Base-by-base conservation (phyloP, 345 rosid genomes). In the Arabidopsis arenosa region DNA sequence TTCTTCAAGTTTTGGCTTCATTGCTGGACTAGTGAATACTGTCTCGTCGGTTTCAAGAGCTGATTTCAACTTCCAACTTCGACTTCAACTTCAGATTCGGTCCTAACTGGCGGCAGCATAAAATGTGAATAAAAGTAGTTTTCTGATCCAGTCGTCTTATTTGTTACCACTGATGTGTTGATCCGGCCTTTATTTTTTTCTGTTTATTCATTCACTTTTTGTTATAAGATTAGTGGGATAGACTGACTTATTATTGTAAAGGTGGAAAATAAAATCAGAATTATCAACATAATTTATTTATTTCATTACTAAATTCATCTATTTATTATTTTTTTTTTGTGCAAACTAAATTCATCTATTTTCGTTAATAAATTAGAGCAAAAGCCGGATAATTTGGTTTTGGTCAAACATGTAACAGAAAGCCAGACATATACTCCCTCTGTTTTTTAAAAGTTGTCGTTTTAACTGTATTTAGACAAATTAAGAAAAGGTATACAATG, bases 21-120 rank as follows among this genome's bases (percentile, higher is more conserved):
- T 57, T n/a, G 48, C 67, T 57, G 59, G 33, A 58, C 41, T 47
- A 35, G 17, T 21, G 70, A 9, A 54, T 54, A 55, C 14, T 21
- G 39, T 14, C 60, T 66, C 67, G 28, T 66, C 32, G 44, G 53
- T 59, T 47, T 56, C 32, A 7, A 55, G 33, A 37, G 14, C 49
- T 11, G 49, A 75, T 15, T 56, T 17, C 15, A 30, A 72, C 61
- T 39, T 62, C 60, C n/a, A 65, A 65, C 52, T 74, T 66, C 48
- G 57, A 52, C 66, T 74, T 66, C 48, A 66, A 52, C 66, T 74
- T 66, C 66, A 65, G 71, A 44, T n/a, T 56, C 26, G 53, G 18
- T 58, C 45, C 55, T 30, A 47, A 66, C 15, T 21, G 23, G 12
- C 32, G 37, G 62, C 15, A 9, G 43, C 36, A 28, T 65, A 61